phyloP scores from a whole-genome alignment of 129 eudicot genomes.

The Tagetes patula region DNA sequence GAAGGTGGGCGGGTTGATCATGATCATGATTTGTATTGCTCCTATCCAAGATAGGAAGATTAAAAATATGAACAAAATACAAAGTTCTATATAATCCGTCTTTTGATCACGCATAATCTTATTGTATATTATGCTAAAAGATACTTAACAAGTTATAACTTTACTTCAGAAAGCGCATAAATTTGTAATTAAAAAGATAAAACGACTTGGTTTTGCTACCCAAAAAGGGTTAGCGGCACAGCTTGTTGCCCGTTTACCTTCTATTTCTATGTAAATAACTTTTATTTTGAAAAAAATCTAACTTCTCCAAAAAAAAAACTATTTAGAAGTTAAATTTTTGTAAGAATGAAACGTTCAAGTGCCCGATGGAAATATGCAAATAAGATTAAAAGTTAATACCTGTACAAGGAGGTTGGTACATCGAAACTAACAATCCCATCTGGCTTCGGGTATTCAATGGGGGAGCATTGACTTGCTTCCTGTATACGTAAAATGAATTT shows the following conservation, averaged over 20 bases:
- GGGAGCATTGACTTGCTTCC: slow-evolving; percentile 67
- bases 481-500: slow-evolving; percentile 28
- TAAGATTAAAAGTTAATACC: slow-evolving; percentile 42
- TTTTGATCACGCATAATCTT: background rate
- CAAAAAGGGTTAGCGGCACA: too few species aligned
- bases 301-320: too few species aligned
- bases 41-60: slow-evolving; percentile 38
- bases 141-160: background rate
- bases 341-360: background rate
- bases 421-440: slow-evolving; percentile 89
- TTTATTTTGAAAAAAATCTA: too few species aligned
- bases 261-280: too few species aligned
- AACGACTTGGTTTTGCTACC: too few species aligned
- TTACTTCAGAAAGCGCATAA: background rate
- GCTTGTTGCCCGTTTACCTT: too few species aligned
- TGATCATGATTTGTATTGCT: slow-evolving; percentile 97
- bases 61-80: background rate
- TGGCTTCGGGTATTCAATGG: slow-evolving; percentile 87
- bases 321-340: too few species aligned
- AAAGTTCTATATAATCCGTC: background rate
- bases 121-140: background rate
- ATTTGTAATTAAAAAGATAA: background rate
- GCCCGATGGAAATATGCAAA: background rate
- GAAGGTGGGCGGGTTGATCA: slow-evolving; percentile 98
- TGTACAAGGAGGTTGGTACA: slow-evolving; percentile 79